Evolutionary conservation across 495 filamentous ascomycete species (phyloP).

Genomic region (Penicillium desertorum): DNA sequence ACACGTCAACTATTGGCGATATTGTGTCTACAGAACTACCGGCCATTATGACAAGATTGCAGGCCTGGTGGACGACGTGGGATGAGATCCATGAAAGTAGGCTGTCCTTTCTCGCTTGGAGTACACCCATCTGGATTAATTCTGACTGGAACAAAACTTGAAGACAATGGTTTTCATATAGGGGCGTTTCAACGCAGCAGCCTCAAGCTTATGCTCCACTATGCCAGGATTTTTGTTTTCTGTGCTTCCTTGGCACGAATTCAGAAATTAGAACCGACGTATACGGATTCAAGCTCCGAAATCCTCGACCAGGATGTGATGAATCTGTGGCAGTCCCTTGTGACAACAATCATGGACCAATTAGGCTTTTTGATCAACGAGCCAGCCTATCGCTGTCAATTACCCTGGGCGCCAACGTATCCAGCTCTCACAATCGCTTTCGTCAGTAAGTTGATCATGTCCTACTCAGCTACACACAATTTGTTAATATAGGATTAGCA

Average conservation of each 20-base stretch:
- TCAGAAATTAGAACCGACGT: slow-evolving; percentile 37
- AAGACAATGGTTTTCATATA: slow-evolving; percentile 44
- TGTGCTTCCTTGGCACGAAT: slow-evolving; percentile 43
- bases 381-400: slow-evolving; percentile 40
- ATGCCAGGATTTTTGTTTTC: slow-evolving; percentile 41
- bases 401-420: slow-evolving; percentile 45
- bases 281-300: slow-evolving; percentile 26
- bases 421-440: slow-evolving; percentile 44
- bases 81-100: slow-evolving; percentile 46
- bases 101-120: slow-evolving; percentile 5
- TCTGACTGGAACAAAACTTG: not conserved
- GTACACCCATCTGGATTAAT: not conserved
- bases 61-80: slow-evolving; percentile 45
- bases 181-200: slow-evolving; percentile 45
- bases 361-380: slow-evolving; percentile 39
- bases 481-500: slow-evolving; percentile 23
- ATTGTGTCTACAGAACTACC: slow-evolving; percentile 37
- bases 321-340: slow-evolving; percentile 40
- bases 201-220: slow-evolving; percentile 41
- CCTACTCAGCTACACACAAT: not conserved
- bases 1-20: slow-evolving; percentile 27
- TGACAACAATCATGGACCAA: slow-evolving; percentile 42
- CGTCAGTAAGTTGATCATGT: slow-evolving; percentile 36
- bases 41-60: slow-evolving; percentile 37
- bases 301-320: slow-evolving; percentile 29